These are phyloP conservation scores for Suillus hirtellus DNA, from an alignment of 768 basidiomycete species.

Conservation along the genomic window DNA sequence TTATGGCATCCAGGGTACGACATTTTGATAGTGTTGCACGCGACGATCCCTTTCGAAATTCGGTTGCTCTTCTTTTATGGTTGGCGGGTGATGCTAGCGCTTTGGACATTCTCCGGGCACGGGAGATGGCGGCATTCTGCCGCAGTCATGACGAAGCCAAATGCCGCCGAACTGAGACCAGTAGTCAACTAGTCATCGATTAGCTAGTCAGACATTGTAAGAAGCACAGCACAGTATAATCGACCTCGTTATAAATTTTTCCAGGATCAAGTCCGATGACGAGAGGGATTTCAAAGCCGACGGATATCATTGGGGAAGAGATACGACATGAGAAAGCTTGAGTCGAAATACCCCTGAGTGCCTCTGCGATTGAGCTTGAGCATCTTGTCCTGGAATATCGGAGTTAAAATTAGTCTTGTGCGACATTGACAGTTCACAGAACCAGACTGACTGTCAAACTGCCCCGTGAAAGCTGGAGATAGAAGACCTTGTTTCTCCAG, in stretches of 20 bases:
- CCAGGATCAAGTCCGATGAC: too few relatives aligned
- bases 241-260: too few relatives aligned
- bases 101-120: neutral
- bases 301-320: neutral
- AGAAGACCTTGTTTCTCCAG: neutral
- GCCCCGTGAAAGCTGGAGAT: neutral
- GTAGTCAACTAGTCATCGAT: neutral
- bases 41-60: neutral
- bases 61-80: neutral
- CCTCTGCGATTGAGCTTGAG: neutral
- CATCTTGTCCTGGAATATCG: neutral
- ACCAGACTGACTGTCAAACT: neutral
- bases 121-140: neutral
- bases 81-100: neutral
- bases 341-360: neutral
- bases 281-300: neutral
- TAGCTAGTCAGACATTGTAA: neutral
- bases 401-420: neutral
- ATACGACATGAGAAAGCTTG: neutral
- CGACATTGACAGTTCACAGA: neutral
- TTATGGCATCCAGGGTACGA: neutral
- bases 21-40: neutral
- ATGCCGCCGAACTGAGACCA: neutral
- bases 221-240: neutral
- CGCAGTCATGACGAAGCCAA: neutral